These are phyloP conservation scores for Calophaca sinica DNA, from an alignment of 306 rosid species.

Conservation along the genomic window DNA sequence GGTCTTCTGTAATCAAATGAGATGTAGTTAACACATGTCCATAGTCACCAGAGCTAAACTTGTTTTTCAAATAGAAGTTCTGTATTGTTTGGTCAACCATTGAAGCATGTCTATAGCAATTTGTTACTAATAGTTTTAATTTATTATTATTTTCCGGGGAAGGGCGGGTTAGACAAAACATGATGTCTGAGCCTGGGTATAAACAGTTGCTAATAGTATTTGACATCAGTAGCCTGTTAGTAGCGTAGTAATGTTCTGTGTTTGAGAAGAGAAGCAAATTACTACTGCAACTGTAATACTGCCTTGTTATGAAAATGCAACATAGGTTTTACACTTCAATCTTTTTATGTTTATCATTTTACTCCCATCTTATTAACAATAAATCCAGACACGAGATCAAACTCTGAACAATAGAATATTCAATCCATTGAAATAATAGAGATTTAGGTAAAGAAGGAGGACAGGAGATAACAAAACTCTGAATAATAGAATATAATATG, in stretches of 20 bases:
- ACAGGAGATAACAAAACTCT: background rate
- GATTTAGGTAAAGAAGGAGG: background rate
- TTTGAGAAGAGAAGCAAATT: too few species aligned
- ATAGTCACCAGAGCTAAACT: background rate
- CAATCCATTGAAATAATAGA: background rate
- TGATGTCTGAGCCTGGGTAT: too few species aligned
- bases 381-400: background rate
- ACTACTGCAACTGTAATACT: too few species aligned
- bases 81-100: background rate
- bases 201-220: background rate
- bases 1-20: background rate
- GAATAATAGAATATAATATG: background rate
- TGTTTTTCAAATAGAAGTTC: background rate
- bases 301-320: background rate
- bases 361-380: slow-evolving; percentile 23
- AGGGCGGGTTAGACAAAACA: too few species aligned
- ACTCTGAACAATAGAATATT: slow-evolving; percentile 19
- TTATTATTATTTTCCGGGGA: too few species aligned
- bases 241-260: too few species aligned
- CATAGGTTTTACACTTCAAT: background rate
- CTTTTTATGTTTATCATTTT: background rate
- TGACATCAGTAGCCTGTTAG: too few species aligned
- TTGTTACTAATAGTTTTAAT: too few species aligned
- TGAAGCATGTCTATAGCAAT: background rate
- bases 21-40: background rate